phyloP scores from a whole-genome alignment of 495 filamentous ascomycete species.

The Neurospora sp. region DNA sequence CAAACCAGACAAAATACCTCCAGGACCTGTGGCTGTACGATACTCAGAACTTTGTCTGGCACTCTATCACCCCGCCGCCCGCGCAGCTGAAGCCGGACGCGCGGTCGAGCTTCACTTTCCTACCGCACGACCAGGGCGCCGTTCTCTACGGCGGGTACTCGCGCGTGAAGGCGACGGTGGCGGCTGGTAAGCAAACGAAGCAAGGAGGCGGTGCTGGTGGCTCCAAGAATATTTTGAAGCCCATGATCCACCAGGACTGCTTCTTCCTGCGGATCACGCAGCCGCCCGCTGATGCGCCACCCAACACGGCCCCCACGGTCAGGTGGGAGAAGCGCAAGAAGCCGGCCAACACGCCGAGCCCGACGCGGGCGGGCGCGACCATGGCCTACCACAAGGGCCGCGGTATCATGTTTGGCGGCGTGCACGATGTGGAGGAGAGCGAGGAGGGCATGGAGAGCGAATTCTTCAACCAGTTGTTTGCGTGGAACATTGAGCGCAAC shows the following conservation, averaged over 20 bases:
- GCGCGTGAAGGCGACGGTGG: slow-evolving; percentile 60
- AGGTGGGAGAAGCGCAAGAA: slow-evolving; percentile 91
- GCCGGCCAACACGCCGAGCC: slow-evolving; percentile 80
- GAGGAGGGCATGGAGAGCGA: slow-evolving; percentile 95
- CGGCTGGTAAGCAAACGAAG: slow-evolving; percentile 47
- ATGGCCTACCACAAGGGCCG: slow-evolving; percentile 90
- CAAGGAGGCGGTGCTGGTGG: slow-evolving; percentile 8
- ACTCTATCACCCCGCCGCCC: slow-evolving; percentile 56
- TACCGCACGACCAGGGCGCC: slow-evolving; percentile 82
- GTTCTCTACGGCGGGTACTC: slow-evolving; percentile 91
- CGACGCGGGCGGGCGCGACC: slow-evolving; percentile 73
- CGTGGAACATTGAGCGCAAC: slow-evolving; percentile 91
- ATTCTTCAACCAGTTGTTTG: slow-evolving; percentile 83
- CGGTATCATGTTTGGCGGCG: slow-evolving; percentile 88
- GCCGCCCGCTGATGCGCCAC: slow-evolving; percentile 50
- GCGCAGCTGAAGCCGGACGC: slow-evolving; percentile 81
- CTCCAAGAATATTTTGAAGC: slow-evolving; percentile 61
- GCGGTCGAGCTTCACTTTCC: slow-evolving; percentile 77
- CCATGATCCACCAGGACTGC: slow-evolving; percentile 84
- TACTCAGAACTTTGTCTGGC: slow-evolving; percentile 62
- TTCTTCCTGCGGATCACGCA: slow-evolving; percentile 82
- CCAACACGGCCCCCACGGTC: slow-evolving; percentile 53
- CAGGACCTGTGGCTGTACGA: slow-evolving; percentile 56
- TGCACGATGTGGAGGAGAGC: slow-evolving; percentile 85
- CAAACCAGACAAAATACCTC: slow-evolving; percentile 84